Base-by-base conservation (phyloP, 2,329 filamentous ascomycete species). In the Gliomastix tumulicola region DNA sequence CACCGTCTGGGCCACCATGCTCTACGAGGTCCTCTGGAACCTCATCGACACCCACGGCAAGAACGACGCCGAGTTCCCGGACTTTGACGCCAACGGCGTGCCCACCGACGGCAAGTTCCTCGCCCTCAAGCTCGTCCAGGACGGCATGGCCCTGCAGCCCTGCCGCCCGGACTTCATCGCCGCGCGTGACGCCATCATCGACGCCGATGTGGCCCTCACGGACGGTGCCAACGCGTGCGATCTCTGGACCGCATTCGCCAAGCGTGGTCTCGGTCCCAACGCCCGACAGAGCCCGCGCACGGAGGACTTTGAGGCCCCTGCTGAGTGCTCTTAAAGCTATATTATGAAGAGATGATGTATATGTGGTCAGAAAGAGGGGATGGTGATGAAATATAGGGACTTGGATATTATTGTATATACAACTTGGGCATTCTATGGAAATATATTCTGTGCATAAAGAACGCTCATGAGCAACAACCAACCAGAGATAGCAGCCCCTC, bases 11-110 rank as follows among this genome's bases (percentile, higher is more conserved):
- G 67, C 66, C 3, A 66, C 60, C 0, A 66, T 67, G 30, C 57
- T 77, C 5, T 76, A 76, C 51, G 73, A 77, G 46, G 59, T 76
- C 11, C 50, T 76, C 39, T 77, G 74, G 73, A 74, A 73, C 53
- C 47, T 77, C 22, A 70, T 76, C 39, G 72, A 73, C 35, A 71
- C 70, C 55, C 53, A 74, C 41, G 73, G 73, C 38, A 71, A 69
- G 54, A 72, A 64, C 30, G 56, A 64, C 32, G 55, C 41, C 1
- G 53, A 53, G 8, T 45, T 51, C 13, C 72, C 73, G 1, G 50
- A 53, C 2, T 66, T 74, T 34, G 46, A 53, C 32, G 37, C 21
- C 10, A 55, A 59, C 8, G 66, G 68, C 4, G 60, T 74, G 2
- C 71, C 73, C 4, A 68, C 58, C 1, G 71, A 76, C 39, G 73